Percentiles rank a stretch among this genome's conserved stretches.
Evolutionary conservation across 164 flowering plant species (phyloP).

Genomic region (Annona squamosa): DNA sequence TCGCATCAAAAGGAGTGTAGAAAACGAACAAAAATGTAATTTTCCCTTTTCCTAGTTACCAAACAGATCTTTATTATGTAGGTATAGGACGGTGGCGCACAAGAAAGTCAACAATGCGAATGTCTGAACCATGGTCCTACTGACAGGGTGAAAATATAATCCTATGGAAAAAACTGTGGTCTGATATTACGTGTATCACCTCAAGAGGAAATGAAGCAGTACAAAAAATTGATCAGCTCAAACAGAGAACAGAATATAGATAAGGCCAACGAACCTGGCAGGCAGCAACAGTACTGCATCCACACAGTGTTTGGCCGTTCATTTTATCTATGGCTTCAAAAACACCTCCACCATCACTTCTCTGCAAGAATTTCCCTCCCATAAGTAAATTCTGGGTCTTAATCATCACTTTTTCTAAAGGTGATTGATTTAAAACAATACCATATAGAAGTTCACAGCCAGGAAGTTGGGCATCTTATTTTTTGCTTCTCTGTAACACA

Average conservation of each 20-base stretch:
- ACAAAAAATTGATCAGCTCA: background rate
- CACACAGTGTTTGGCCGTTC: slow-evolving; percentile 83
- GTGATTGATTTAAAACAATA: slow-evolving; percentile 21
- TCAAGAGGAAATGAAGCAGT: background rate
- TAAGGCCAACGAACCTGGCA: slow-evolving; percentile 42
- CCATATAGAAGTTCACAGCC: slow-evolving; percentile 97
- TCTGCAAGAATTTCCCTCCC: slow-evolving; percentile 40
- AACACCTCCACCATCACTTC: slow-evolving; percentile 92
- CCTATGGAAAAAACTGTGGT: background rate
- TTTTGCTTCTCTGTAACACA: slow-evolving; percentile 82
- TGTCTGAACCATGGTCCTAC: background rate
- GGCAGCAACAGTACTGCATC: slow-evolving; percentile 61
- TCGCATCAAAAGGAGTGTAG: too few species aligned
- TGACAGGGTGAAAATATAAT: background rate
- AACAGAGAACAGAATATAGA: background rate
- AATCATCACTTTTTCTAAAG: background rate
- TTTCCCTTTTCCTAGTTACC: too few species aligned
- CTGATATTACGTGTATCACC: background rate
- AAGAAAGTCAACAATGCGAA: too few species aligned
- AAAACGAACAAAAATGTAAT: too few species aligned
- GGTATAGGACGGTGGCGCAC: background rate
- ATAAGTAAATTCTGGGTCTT: slow-evolving; percentile 12
- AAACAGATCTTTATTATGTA: too few species aligned
- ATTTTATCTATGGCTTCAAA: slow-evolving; percentile 75
- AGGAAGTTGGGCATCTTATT: slow-evolving; percentile 78